Percentiles rank a stretch among this genome's conserved stretches.
Conservation (phyloP, 73 alveolate genomes). For the Paramecium sexaurelia region DNA sequence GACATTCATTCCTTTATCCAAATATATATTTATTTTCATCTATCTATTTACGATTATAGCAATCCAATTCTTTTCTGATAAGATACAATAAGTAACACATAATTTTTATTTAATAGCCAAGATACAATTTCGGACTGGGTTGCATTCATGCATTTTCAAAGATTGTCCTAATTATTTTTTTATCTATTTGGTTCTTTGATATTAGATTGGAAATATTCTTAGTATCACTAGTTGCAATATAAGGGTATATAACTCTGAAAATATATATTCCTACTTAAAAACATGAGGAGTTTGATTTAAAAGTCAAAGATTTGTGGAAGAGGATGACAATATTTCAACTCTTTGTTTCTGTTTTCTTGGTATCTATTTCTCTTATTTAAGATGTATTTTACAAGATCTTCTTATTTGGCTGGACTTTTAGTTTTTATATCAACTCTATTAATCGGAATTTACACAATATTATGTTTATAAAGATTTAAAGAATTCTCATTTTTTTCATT, state of each 20-base stretch:
- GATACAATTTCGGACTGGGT: slow-evolving; percentile 10
- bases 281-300: not conserved
- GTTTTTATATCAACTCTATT: not conserved
- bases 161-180: not conserved
- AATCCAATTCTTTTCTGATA: not conserved
- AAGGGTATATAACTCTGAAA: not conserved
- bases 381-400: slow-evolving; percentile 34
- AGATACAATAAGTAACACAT: not conserved
- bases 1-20: slow-evolving; percentile 1
- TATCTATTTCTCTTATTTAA: not conserved
- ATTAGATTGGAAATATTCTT: slow-evolving; percentile 12
- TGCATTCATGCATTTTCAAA: not conserved
- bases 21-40: not conserved
- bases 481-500: not conserved
- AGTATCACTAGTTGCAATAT: not conserved
- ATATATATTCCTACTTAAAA: not conserved
- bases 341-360: not conserved
- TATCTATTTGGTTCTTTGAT: slow-evolving; percentile 28
- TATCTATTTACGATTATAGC: not conserved
- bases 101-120: not conserved
- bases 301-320: slow-evolving; percentile 4
- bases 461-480: not conserved
- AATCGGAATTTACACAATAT: not conserved
- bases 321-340: not conserved
- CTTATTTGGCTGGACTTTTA: not conserved